Evolutionary conservation across 345 rosid species (phyloP).

Genomic region (Sonneratia alba): DNA sequence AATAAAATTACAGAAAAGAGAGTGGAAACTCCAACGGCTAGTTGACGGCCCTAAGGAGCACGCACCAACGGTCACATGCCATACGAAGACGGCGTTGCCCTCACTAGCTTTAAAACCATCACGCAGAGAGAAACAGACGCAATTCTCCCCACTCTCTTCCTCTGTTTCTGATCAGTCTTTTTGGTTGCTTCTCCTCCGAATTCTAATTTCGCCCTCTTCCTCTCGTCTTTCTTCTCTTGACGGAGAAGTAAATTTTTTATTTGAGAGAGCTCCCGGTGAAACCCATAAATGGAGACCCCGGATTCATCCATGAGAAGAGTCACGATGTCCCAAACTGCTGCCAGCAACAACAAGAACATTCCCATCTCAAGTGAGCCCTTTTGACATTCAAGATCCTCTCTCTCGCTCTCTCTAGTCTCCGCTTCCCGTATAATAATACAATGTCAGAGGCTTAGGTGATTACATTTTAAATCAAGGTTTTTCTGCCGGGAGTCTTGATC

Average conservation of each 20-base stretch:
- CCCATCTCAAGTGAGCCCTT: constrained; percentile 37
- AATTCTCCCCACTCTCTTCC: background rate
- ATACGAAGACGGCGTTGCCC: constrained; percentile 13
- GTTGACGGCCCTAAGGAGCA: constrained; percentile 5
- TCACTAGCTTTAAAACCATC: constrained; percentile 17
- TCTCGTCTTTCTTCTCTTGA: background rate
- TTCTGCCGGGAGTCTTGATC: background rate
- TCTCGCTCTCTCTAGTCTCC: background rate
- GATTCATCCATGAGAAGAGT: constrained; percentile 44
- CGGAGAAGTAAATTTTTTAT: background rate
- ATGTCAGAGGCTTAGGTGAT: too few relatives aligned
- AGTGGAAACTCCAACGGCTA: constrained; percentile 27
- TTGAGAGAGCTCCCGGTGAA: background rate
- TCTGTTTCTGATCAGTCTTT: background rate
- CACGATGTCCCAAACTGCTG: constrained; percentile 44
- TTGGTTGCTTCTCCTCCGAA: background rate
- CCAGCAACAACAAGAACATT: constrained; percentile 19
- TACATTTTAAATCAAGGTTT: background rate
- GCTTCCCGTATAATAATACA: too few relatives aligned
- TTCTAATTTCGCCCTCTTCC: background rate
- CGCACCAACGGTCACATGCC: constrained; percentile 49
- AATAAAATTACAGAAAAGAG: background rate
- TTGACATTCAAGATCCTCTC: background rate
- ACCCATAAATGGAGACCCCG: constrained; percentile 70
- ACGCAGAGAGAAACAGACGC: constrained; percentile 5